These are phyloP conservation scores for Phytophthora colocasiae DNA, from an alignment of 352 stramenopile species.

Conservation along the genomic window DNA sequence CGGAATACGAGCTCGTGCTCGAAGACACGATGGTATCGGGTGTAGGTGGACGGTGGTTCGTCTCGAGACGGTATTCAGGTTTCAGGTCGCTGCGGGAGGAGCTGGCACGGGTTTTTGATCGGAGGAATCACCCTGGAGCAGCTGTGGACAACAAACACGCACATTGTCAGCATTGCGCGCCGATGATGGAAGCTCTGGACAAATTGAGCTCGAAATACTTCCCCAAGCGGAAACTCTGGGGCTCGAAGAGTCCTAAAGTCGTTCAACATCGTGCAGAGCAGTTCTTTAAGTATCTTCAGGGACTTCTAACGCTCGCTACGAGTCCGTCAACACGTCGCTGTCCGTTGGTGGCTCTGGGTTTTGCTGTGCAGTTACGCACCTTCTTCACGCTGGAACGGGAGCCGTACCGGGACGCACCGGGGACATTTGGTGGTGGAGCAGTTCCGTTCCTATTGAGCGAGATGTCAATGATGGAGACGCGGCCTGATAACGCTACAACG, in stretches of 20 bases:
- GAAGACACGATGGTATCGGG: conserved; percentile 26
- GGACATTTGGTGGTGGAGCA: conserved; percentile 34
- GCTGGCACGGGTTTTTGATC: conserved; percentile 55
- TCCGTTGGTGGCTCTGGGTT: conserved; percentile 54
- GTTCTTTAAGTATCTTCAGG: conserved; percentile 67
- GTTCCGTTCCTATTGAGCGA: conserved; percentile 62
- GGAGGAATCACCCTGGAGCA: conserved; percentile 21
- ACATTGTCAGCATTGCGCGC: conserved; percentile 73
- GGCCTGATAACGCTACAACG: conserved; percentile 42
- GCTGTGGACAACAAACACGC: conserved; percentile 19
- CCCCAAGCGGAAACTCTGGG: conserved; percentile 68
- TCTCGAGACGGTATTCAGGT: conserved; percentile 71
- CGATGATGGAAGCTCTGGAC: conserved; percentile 52
- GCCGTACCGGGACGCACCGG: conserved; percentile 49
- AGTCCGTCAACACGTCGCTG: conserved; percentile 64
- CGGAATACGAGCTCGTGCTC: conserved; percentile 73
- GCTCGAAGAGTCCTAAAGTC: conserved; percentile 50
- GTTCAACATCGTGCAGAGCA: conserved; percentile 51
- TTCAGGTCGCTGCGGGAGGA: conserved; percentile 73
- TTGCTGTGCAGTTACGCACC: conserved; percentile 59
- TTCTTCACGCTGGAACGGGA: conserved; percentile 69
- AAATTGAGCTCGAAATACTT: conserved; percentile 55
- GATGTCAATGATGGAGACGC: conserved; percentile 40
- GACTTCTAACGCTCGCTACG: conserved; percentile 60
- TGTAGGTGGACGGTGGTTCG: conserved; percentile 56